Evolutionary conservation across 2,329 filamentous ascomycete species (phyloP), one percentile per base, ranked within the genome.

Genomic region (Aspergillus persii): DNA sequence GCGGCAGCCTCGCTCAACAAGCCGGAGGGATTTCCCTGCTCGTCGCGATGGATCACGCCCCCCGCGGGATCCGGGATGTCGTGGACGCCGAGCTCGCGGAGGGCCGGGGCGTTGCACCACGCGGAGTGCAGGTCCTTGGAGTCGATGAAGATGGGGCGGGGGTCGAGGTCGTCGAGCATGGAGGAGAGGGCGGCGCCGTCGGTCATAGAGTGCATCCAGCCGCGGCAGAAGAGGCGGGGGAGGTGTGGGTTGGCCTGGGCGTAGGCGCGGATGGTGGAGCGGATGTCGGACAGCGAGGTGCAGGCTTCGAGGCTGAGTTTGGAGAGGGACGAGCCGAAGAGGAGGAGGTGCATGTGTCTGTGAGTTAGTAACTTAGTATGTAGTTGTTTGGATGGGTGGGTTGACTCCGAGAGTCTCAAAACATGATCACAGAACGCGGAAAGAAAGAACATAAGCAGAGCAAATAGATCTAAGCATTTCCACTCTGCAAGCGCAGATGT

Each of bases 161-260:
- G 65, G 61, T 81, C 80, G 18, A 82, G 66, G 57, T 80, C 79
- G 58, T 82, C 80, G 8, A 83, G 61, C 69, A 75, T 76, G 33
- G 66, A 74, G 5, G 79, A 78, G 31, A 78, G 71, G 0, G 79
- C 78, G 29, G 73, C 61, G 3, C 76, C 74, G 46, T 76, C 65
- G 0, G 79, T 81, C 73, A 77, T 78, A 26, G 69, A 73, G 57
- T 81, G 79, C 73, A 81, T 79, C 80, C 80, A 82, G 3, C 79
- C 78, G 58, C 72, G 72, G 63, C 80, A 81, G 51, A 82, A 57
- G 11, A 83, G 77, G 7, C 79, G 74, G 12, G 73, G 65, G 41
- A 75, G 72, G 0, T 72, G 57, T 0, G 77, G 77, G 54, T 79
- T 69, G 8, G 66, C 61, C 7, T 61, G 64, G 3, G 78, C 79